These are phyloP conservation scores for Podaxis sp. DNA, from an alignment of 768 basidiomycete genomes.

Conservation along the genomic window DNA sequence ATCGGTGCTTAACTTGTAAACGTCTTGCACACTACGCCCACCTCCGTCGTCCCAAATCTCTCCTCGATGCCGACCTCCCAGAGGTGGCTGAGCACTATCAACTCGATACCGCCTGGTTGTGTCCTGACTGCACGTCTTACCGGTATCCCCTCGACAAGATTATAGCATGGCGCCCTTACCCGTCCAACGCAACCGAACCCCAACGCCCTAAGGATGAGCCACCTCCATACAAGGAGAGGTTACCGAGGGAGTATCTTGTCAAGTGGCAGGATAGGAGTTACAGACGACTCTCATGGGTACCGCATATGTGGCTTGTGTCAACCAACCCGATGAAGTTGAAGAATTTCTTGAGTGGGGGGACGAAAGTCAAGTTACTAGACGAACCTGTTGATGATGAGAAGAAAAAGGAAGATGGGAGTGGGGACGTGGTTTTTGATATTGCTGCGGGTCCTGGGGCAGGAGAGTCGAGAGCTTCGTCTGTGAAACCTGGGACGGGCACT, in stretches of 20 bases:
- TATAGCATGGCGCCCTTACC: conserved; percentile 87
- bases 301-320: conserved; percentile 84
- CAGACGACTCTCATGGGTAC: conserved; percentile 80
- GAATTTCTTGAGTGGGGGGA: conserved; percentile 68
- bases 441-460: conserved; percentile 38
- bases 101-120: conserved; percentile 51
- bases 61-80: conserved; percentile 26
- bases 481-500: conserved; percentile 23
- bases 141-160: conserved; percentile 74
- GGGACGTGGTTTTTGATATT: conserved; percentile 14
- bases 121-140: conserved; percentile 75
- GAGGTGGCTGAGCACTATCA: conserved; percentile 66
- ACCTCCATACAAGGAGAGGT: conserved; percentile 48
- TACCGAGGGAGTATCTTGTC: conserved; percentile 91
- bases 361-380: conserved; percentile 62
- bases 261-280: conserved; percentile 86
- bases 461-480: conserved; percentile 30
- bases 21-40: conserved; percentile 81
- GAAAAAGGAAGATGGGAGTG: conserved; percentile 25
- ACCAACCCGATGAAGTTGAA: conserved; percentile 65
- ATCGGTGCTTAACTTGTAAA: conserved; percentile 81
- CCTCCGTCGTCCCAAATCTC: conserved; percentile 43
- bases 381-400: conserved; percentile 34
- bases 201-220: conserved; percentile 30
- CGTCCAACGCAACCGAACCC: conserved; percentile 57